phyloP scores from a whole-genome alignment of 139 green algal genomes.

The Tetradesmus lagerheimii region DNA sequence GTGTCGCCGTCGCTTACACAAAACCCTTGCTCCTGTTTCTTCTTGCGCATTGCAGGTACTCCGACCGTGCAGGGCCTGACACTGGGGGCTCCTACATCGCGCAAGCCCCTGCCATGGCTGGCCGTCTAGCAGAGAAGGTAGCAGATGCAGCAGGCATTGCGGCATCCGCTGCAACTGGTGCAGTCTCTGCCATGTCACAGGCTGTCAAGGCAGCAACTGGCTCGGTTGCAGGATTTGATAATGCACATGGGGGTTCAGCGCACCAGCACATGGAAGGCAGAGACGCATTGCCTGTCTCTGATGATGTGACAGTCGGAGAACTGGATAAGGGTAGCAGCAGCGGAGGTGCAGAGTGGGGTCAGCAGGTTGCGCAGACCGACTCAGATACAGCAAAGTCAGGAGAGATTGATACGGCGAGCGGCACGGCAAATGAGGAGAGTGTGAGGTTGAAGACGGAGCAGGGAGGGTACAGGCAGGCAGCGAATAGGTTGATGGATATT shows the following conservation, averaged over 20 bases:
- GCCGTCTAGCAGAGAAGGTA: slow-evolving; percentile 31
- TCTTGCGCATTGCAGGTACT: neutral
- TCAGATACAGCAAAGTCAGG: neutral
- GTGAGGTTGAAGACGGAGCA: neutral
- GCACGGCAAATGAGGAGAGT: slow-evolving; percentile 20
- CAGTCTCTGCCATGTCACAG: slow-evolving; percentile 6
- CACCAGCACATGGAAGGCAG: neutral
- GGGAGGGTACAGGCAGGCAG: slow-evolving; percentile 21
- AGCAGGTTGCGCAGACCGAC: slow-evolving; percentile 9
- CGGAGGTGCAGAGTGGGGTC: neutral
- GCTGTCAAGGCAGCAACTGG: slow-evolving; percentile 24
- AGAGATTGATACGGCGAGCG: slow-evolving; percentile 1
- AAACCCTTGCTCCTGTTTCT: neutral
- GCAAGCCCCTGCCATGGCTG: neutral
- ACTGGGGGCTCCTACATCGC: neutral
- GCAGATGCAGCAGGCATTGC: slow-evolving; percentile 3
- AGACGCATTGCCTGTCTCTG: neutral
- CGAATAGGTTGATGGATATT: slow-evolving; percentile 38
- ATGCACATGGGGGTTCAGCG: neutral
- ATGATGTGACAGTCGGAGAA: neutral
- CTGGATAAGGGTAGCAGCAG: neutral
- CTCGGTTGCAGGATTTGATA: neutral
- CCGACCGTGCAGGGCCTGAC: neutral
- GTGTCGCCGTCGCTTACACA: too few species aligned
- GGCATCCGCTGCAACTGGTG: slow-evolving; percentile 14